Conservation (phyloP, 352 stramenopile species). For the Halophytophthora polymorphica region DNA sequence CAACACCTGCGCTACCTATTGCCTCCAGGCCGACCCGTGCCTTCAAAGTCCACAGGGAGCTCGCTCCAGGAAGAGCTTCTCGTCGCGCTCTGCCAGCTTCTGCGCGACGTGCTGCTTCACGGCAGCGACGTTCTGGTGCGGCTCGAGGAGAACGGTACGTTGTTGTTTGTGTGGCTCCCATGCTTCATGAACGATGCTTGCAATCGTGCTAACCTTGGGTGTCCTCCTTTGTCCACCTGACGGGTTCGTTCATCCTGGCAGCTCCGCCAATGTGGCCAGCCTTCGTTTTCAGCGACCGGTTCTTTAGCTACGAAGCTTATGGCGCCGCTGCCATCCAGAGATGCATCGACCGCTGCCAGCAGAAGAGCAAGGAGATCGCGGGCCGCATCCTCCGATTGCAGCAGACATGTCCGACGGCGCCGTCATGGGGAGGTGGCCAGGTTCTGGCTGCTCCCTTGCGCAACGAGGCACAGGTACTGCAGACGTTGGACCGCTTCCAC, state of each 20-base stretch:
- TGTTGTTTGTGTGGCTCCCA: slow-evolving; percentile 1
- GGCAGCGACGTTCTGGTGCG: slow-evolving; percentile 71
- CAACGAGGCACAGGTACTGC: slow-evolving; percentile 77
- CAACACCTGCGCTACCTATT: slow-evolving; percentile 77
- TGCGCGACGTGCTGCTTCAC: slow-evolving; percentile 70
- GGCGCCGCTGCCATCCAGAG: slow-evolving; percentile 40
- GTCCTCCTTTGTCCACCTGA: slow-evolving; percentile 1
- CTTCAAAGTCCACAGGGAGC: slow-evolving; percentile 31
- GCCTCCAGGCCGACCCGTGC: slow-evolving; percentile 46
- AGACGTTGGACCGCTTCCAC: slow-evolving; percentile 79
- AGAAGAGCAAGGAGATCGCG: slow-evolving; percentile 49
- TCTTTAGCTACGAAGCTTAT: slow-evolving; percentile 65
- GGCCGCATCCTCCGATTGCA: slow-evolving; percentile 70
- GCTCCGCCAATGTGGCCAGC: slow-evolving; percentile 64
- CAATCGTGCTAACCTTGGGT: slow-evolving; percentile 4
- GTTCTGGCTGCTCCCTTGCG: slow-evolving; percentile 39
- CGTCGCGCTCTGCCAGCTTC: slow-evolving; percentile 61
- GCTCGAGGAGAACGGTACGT: slow-evolving; percentile 76
- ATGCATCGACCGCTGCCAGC: slow-evolving; percentile 48
- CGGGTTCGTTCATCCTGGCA: slow-evolving; percentile 8
- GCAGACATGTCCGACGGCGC: slow-evolving; percentile 37
- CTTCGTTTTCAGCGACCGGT: slow-evolving; percentile 69
- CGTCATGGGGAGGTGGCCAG: slow-evolving; percentile 21
- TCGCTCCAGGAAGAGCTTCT: slow-evolving; percentile 69
- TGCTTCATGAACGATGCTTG: neutral